Evolutionary conservation across 2,329 filamentous ascomycete genomes (phyloP).

Genomic region (Colletotrichum gigasporum): DNA sequence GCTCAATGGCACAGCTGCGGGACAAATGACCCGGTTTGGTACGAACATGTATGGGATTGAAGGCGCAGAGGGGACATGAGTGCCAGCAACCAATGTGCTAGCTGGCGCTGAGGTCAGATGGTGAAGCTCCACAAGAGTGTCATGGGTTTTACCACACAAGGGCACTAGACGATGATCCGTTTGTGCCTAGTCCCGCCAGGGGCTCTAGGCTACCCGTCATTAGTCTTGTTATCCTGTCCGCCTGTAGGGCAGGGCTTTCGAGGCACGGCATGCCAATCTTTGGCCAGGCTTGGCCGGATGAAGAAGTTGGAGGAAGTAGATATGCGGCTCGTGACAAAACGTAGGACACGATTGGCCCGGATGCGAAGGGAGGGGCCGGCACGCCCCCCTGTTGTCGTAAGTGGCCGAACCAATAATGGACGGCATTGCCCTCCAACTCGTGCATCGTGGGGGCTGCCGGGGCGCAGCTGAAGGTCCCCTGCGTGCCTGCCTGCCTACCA

Average conservation of each 20-base stretch:
- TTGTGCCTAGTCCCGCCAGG: background rate
- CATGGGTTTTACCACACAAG: conserved; percentile 14
- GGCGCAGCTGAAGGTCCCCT: conserved; percentile 29
- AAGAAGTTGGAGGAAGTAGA: conserved; percentile 6
- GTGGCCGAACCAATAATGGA: conserved; percentile 28
- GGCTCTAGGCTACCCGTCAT: conserved; percentile 12
- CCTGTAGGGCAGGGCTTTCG: conserved; percentile 9
- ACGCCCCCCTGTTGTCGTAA: background rate
- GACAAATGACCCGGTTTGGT: background rate
- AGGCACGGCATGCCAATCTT: conserved; percentile 7
- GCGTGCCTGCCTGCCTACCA: conserved; percentile 17
- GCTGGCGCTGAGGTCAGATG: conserved; percentile 26
- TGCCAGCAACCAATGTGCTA: background rate
- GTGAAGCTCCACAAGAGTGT: conserved; percentile 13
- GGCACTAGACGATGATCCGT: conserved; percentile 12
- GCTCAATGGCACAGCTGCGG: too few relatives aligned
- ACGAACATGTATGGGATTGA: background rate
- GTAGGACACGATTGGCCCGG: conserved; percentile 8
- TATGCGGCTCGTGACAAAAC: conserved; percentile 22
- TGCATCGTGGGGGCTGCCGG: conserved; percentile 24
- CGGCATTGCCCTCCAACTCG: conserved; percentile 2
- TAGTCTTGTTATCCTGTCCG: conserved; percentile 12
- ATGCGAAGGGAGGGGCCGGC: conserved; percentile 17
- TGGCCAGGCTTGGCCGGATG: conserved; percentile 10
- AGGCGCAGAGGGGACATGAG: background rate